Conservation (phyloP, 129 eudicot species). For the Mikania micrantha region DNA sequence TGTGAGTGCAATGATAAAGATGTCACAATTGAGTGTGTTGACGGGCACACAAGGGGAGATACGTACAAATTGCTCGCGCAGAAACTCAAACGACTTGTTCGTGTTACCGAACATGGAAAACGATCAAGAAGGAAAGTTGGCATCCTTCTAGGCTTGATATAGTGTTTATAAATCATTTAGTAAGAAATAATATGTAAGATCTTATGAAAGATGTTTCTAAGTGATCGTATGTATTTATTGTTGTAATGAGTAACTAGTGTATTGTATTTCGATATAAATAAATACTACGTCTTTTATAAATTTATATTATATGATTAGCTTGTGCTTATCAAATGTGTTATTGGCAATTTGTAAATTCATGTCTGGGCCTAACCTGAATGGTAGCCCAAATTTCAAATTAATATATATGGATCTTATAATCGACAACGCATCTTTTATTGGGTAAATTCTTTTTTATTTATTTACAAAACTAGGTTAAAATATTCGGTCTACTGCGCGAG, state of each 20-base stretch:
- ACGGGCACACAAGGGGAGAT: conserved; percentile 57
- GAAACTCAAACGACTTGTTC: conserved; percentile 25
- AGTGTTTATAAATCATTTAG: background rate
- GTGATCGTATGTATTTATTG: background rate
- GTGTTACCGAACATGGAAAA: conserved; percentile 3
- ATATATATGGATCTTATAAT: too few species aligned
- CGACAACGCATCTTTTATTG: too few species aligned
- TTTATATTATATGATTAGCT: background rate
- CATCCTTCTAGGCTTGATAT: conserved; percentile 6
- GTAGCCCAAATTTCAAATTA: too few species aligned
- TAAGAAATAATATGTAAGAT: conserved; percentile 8
- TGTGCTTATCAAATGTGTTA: background rate
- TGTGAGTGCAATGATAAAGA: conserved; percentile 52
- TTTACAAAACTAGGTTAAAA: too few species aligned
- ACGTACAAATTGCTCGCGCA: conserved; percentile 45
- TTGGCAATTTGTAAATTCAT: background rate
- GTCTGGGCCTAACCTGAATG: background rate
- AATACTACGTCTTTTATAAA: too few species aligned
- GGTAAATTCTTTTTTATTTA: too few species aligned
- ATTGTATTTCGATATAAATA: background rate
- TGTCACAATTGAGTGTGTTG: conserved; percentile 57
- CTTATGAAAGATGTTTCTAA: background rate
- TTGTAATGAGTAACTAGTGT: background rate
- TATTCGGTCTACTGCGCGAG: too few species aligned
- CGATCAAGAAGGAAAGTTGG: conserved; percentile 1